Percentiles rank a stretch among this genome's conserved stretches.
Evolutionary conservation across 768 basidiomycete genomes (phyloP).

Genomic region (Lactarius tabidus): DNA sequence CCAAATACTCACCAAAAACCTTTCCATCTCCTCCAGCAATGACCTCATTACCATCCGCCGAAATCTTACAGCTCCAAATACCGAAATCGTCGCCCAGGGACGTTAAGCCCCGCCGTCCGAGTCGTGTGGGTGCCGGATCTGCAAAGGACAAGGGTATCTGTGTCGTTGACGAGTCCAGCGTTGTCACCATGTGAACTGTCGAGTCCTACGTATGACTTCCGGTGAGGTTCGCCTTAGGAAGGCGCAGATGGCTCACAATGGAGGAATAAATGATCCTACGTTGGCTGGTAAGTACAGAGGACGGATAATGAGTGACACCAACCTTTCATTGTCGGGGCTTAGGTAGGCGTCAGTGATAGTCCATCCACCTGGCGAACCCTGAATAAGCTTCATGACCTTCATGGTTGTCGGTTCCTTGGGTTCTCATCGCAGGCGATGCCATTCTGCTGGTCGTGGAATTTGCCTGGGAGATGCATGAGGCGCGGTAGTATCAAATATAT

Average conservation of each 20-base stretch:
- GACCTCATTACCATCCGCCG: conserved; percentile 93
- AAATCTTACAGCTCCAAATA: conserved; percentile 94
- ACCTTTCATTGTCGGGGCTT: conserved; percentile 85
- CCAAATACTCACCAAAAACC: conserved; percentile 54
- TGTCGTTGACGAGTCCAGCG: conserved; percentile 53
- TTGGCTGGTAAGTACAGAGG: conserved; percentile 11
- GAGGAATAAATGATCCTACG: conserved; percentile 88
- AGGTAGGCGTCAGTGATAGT: conserved; percentile 94
- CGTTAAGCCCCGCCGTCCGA: conserved; percentile 30
- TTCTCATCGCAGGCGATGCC: conserved; percentile 27
- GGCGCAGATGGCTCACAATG: conserved; percentile 49
- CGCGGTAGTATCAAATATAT: conserved; percentile 77
- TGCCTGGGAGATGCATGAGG: conserved; percentile 35
- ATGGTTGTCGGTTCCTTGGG: conserved; percentile 48
- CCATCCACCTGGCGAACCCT: conserved; percentile 77
- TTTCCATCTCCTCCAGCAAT: conserved; percentile 87
- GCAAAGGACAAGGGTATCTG: conserved; percentile 58
- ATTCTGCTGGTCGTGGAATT: conserved; percentile 12
- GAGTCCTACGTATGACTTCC: conserved; percentile 47
- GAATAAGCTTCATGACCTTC: conserved; percentile 58
- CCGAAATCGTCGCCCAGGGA: conserved; percentile 52
- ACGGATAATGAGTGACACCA: conserved; percentile 23
- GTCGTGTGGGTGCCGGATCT: conserved; percentile 29
- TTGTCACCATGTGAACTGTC: conserved; percentile 71
- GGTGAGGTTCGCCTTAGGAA: conserved; percentile 9